These are phyloP conservation scores for Aspergillus latus DNA, from an alignment of 2,329 filamentous ascomycete species.

Conservation along the genomic window DNA sequence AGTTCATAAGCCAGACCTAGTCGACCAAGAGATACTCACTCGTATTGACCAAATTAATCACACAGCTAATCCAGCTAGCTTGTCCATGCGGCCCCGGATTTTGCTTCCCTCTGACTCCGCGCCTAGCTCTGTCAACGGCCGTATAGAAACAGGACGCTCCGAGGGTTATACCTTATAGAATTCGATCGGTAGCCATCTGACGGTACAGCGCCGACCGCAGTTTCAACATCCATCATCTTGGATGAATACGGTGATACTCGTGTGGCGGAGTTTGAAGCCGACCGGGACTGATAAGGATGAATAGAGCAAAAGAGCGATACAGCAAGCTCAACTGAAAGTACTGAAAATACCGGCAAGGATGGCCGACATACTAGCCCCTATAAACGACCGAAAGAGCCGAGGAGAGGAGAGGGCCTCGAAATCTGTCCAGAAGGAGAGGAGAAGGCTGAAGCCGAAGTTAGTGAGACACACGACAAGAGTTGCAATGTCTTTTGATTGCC, in stretches of 20 bases:
- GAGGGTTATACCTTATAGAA: slow-evolving; percentile 32
- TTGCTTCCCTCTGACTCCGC: slow-evolving; percentile 60
- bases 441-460: background rate
- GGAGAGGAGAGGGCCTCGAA: background rate
- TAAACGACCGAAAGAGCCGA: slow-evolving; percentile 25
- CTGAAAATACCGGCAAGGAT: slow-evolving; percentile 9
- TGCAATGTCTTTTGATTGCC: background rate
- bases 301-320: slow-evolving; percentile 20
- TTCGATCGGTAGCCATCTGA: slow-evolving; percentile 25
- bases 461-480: background rate
- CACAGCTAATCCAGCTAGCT: slow-evolving; percentile 85
- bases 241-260: background rate
- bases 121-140: slow-evolving; percentile 26
- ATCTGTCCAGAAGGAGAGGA: background rate
- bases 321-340: slow-evolving; percentile 14
- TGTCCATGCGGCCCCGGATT: slow-evolving; percentile 68
- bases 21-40: slow-evolving; percentile 56
- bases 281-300: slow-evolving; percentile 22
- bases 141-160: background rate
- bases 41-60: slow-evolving; percentile 94
- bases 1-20: background rate
- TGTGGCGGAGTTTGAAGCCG: slow-evolving; percentile 8
- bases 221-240: slow-evolving; percentile 36
- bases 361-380: slow-evolving; percentile 26
- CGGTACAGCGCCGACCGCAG: slow-evolving; percentile 28